These are phyloP conservation scores for Umbellularia californica DNA, from an alignment of 164 flowering plant genomes.

Conservation along the genomic window DNA sequence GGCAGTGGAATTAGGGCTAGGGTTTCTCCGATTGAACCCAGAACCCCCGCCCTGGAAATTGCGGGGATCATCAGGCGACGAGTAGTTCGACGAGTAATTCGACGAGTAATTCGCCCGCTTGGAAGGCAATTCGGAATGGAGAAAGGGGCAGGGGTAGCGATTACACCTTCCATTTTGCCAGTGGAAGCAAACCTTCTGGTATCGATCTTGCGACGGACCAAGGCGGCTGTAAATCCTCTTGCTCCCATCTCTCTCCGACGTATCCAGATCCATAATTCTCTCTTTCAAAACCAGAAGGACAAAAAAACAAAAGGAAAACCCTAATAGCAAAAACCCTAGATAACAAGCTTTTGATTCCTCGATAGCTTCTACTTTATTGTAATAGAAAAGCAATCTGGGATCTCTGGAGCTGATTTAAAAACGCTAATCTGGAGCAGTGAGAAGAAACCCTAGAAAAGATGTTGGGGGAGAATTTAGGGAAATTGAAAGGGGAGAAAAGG, in stretches of 20 bases:
- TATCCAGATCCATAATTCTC: constrained; percentile 25
- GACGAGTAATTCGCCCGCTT: constrained; percentile 31
- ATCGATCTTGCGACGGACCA: constrained; percentile 13
- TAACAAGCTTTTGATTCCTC: no score
- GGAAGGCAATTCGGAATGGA: constrained; percentile 52
- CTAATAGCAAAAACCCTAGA: constrained; percentile 1
- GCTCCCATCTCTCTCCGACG: constrained; percentile 10
- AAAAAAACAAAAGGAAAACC: no score
- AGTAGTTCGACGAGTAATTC: no score
- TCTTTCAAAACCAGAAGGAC: constrained; percentile 1
- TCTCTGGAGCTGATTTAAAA: no score
- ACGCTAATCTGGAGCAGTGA: no score
- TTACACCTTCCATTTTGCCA: constrained; percentile 73
- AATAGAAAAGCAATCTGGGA: no score
- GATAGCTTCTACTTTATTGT: no score
- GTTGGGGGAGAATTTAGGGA: no score
- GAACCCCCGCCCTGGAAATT: constrained; percentile 23
- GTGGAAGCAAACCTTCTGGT: constrained; percentile 58
- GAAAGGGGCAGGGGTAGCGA: constrained; percentile 46
- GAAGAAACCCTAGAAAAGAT: no score
- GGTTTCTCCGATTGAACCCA: constrained; percentile 20
- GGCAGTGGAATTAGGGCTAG: constrained; percentile 9
- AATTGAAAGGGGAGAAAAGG: no score
- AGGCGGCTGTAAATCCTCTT: constrained; percentile 23
- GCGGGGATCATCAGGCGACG: constrained; percentile 11